Base-by-base conservation (phyloP, 2,329 filamentous ascomycete species). In the Fusarium xylarioides region DNA sequence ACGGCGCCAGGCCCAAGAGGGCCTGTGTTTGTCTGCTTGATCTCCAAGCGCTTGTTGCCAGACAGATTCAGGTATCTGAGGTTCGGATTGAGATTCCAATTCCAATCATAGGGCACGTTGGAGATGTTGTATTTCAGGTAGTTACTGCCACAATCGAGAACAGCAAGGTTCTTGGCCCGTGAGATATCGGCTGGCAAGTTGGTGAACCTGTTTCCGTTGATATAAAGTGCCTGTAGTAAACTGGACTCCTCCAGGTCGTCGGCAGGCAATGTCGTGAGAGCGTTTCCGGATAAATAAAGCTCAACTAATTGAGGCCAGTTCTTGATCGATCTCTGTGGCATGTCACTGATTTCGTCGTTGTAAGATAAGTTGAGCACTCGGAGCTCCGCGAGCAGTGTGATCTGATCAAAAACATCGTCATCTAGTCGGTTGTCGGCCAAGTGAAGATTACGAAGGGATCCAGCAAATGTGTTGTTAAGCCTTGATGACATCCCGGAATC, bases 61-160 rank as follows among this genome's bases (percentile, higher is more conserved):
- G 95, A 98, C 79, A 99, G 87, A 79, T 98, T 99, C 71, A 99
- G 91, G 79, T 97, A 99, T 71, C 95, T 93, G 74, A 99, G 85
- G 77, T 98, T 97, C 54, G 93, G 94, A 78, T 99, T 99, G 87
- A 96, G 93, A 79, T 98, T 98, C 96, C 96, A 99, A 78, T 99
- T 99, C 96, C 96, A 99, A 80, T 99, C 96, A 80, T 99, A 99
- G 0, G 95, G 96, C 87, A 97, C 97, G 79, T 99, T 99, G 35
- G 95, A 96, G 53, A 99, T 97, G 80, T 99, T 99, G 88, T 99
- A 99, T 82, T 98, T 99, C 64, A 99, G 86, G 28, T 90, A 91
- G 80, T 99, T 99, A 86, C 93, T 98, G 68, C 95, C 95, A 71
- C 97, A 97, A 82, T 99, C 96, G 56, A 99, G 87, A 55, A 98